Conservation (phyloP, 352 stramenopile genomes). For the Globisporangium irregulare region DNA sequence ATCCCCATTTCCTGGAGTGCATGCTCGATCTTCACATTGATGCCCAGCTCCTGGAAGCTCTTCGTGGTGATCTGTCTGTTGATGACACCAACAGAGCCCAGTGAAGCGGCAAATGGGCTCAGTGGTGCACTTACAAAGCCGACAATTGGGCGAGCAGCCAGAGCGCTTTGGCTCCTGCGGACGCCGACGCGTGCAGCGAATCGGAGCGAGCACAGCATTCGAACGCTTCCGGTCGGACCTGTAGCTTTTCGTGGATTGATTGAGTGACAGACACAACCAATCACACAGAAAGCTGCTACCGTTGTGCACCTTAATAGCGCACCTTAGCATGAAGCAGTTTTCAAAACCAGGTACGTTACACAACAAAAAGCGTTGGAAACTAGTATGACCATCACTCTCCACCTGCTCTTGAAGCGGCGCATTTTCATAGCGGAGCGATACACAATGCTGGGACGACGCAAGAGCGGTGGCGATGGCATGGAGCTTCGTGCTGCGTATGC, state of each 20-base stretch:
- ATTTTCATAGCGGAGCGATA: background rate
- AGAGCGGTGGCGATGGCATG: slow-evolving; percentile 1
- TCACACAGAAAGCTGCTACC: background rate
- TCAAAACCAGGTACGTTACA: background rate
- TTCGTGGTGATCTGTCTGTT: slow-evolving; percentile 7
- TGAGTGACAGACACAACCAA: background rate
- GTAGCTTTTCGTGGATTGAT: slow-evolving; percentile 3
- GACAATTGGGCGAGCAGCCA: background rate
- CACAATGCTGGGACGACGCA: background rate
- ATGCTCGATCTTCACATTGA: slow-evolving; percentile 36
- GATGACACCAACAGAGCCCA: background rate
- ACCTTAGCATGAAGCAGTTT: background rate
- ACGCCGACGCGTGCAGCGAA: slow-evolving; percentile 1
- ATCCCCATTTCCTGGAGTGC: slow-evolving; percentile 53
- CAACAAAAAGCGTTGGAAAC: background rate
- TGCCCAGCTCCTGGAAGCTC: slow-evolving; percentile 39
- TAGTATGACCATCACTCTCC: background rate
- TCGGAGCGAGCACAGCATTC: slow-evolving; percentile 10
- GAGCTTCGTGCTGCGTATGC: slow-evolving; percentile 1
- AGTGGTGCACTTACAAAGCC: no score
- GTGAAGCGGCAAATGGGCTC: background rate
- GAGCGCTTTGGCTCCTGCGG: background rate
- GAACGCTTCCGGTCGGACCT: background rate
- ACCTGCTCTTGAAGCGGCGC: background rate
- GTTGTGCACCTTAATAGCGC: background rate